Percentiles rank a stretch among this genome's conserved stretches.
phyloP scores from a whole-genome alignment of 352 stramenopile species.

The Phytophthora pistaciae region DNA sequence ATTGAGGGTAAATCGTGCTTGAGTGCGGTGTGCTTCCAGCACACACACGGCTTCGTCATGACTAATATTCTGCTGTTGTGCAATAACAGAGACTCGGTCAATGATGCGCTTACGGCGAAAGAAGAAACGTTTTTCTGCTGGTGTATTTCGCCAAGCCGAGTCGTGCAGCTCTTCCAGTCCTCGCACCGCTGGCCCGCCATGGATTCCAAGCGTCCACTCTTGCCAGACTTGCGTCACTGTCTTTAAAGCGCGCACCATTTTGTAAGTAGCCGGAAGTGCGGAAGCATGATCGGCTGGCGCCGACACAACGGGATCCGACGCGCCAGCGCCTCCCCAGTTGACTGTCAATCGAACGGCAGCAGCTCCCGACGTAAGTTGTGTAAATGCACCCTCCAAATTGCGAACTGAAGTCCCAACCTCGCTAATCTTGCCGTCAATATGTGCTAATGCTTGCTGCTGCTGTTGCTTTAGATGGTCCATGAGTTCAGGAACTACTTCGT shows the following conservation, averaged over 20 bases:
- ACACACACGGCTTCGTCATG: slow-evolving; percentile 5
- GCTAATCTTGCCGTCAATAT: slow-evolving; percentile 5
- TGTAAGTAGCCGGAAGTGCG: background rate
- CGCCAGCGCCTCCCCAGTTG: background rate
- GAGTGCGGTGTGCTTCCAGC: background rate
- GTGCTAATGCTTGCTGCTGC: slow-evolving; percentile 2
- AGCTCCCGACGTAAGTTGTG: slow-evolving; percentile 11
- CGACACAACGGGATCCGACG: background rate
- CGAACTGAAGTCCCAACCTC: slow-evolving; percentile 4
- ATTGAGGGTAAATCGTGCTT: slow-evolving; percentile 5
- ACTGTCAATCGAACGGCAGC: slow-evolving; percentile 8
- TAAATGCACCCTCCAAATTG: background rate
- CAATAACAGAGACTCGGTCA: slow-evolving; percentile 5
- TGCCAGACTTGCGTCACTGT: slow-evolving; percentile 15
- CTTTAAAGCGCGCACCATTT: slow-evolving; percentile 7
- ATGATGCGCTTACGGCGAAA: slow-evolving; percentile 12
- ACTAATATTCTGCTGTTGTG: slow-evolving; percentile 7
- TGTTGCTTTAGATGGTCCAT: slow-evolving; percentile 18
- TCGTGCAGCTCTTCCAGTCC: slow-evolving; percentile 4
- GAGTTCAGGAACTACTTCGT: slow-evolving; percentile 13
- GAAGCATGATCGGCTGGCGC: background rate
- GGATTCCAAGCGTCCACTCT: background rate
- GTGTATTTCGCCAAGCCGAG: background rate
- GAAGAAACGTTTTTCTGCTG: slow-evolving; percentile 13
- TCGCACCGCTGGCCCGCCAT: background rate